phyloP scores from a whole-genome alignment of 352 stramenopile species.

The Globisporangium cylindrosporum region DNA sequence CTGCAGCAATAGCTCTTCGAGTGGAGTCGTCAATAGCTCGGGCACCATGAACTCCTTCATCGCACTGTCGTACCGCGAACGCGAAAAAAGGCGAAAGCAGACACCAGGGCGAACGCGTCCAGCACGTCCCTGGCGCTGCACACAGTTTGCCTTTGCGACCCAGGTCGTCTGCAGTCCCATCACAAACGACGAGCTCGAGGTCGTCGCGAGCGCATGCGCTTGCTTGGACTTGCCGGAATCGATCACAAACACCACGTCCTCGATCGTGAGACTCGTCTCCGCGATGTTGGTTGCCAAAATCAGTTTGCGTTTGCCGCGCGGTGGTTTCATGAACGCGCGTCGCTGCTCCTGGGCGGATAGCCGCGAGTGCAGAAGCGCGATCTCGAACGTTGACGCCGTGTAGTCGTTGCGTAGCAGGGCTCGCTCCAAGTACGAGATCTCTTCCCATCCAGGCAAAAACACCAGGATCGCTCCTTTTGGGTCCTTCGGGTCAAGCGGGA shows the following conservation, averaged over 20 bases:
- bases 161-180: conserved; percentile 89
- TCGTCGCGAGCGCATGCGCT: conserved; percentile 53
- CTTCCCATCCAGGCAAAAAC: conserved; percentile 82
- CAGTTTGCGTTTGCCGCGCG: conserved; percentile 65
- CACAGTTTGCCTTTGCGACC: conserved; percentile 80
- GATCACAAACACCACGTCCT: conserved; percentile 91
- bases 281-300: conserved; percentile 95
- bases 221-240: conserved; percentile 86
- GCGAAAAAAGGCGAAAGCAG: conserved; percentile 88
- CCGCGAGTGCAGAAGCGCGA: conserved; percentile 72
- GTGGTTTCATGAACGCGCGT: conserved; percentile 60
- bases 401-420: conserved; percentile 51
- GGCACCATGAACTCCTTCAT: conserved; percentile 81
- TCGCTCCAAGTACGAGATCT: conserved; percentile 79
- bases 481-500: conserved; percentile 39
- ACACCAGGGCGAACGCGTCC: conserved; percentile 92
- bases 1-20: conserved; percentile 74
- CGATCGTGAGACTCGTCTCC: conserved; percentile 96
- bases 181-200: conserved; percentile 80
- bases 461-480: conserved; percentile 75
- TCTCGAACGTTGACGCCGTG: conserved; percentile 52
- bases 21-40: conserved; percentile 63
- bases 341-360: conserved; percentile 71
- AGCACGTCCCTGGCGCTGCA: conserved; percentile 91
- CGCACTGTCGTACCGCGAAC: conserved; percentile 48